Evolutionary conservation across 1,139 yeast species (phyloP).

Genomic region (Debaryomyces singareniensis): DNA sequence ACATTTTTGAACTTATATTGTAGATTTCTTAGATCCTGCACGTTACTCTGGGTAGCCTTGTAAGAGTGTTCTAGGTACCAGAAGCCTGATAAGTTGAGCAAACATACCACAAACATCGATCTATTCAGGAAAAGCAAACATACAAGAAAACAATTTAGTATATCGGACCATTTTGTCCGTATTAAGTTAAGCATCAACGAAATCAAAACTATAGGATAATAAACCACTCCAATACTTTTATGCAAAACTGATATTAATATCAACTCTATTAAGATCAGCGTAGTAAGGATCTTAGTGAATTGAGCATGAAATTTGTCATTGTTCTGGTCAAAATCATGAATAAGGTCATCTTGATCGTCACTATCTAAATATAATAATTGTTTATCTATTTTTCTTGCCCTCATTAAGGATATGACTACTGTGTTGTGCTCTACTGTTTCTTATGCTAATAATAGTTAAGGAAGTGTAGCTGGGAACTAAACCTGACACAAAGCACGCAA

Average conservation of each 20-base stretch:
- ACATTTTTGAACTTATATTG: conserved; percentile 18
- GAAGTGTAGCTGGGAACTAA: too few relatives aligned
- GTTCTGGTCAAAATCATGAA: conserved; percentile 1
- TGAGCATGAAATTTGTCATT: conserved; percentile 1
- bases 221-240: conserved; percentile 2
- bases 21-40: conserved; percentile 10
- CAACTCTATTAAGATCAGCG: conserved; percentile 1
- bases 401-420: too few relatives aligned
- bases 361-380: conserved; percentile 4
- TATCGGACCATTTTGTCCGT: not conserved
- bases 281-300: conserved; percentile 2
- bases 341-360: conserved; percentile 4
- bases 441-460: not conserved
- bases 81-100: conserved; percentile 10
- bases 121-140: not conserved
- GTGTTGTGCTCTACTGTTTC: too few relatives aligned
- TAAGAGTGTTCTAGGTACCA: conserved; percentile 10
- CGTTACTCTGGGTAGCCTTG: conserved; percentile 7
- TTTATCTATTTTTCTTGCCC: conserved; percentile 4
- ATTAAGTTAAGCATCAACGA: conserved; percentile 4
- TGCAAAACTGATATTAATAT: conserved; percentile 2
- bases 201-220: conserved; percentile 1
- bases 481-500: too few relatives aligned
- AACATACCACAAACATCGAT: conserved; percentile 8
- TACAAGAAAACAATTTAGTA: not conserved